Conservation (phyloP, 192 early-diverging fungal species). For the Coemansia sp. region DNA sequence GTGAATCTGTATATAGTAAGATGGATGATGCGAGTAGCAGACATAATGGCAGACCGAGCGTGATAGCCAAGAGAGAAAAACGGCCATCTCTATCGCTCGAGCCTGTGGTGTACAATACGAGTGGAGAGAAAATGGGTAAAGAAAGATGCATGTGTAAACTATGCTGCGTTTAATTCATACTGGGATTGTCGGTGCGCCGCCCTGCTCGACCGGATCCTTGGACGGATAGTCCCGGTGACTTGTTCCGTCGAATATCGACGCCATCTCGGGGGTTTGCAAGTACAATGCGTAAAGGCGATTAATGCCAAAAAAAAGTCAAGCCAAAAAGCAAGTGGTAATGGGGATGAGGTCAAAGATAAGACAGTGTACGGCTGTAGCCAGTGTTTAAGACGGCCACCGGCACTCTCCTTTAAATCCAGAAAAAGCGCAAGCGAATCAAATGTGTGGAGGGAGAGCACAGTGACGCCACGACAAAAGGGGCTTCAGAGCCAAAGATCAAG, state of each 20-base stretch:
- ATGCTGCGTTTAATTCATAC: constrained; percentile 1
- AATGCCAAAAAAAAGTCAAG: neutral
- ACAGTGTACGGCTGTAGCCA: neutral
- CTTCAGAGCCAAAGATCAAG: constrained; percentile 11
- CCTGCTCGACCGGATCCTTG: constrained; percentile 45
- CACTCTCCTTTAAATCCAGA: neutral
- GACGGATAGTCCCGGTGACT: constrained; percentile 46
- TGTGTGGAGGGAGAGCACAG: constrained; percentile 16
- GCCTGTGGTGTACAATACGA: neutral
- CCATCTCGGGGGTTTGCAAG: neutral
- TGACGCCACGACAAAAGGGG: constrained; percentile 11
- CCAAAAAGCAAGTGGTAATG: neutral
- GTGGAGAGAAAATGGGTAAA: neutral
- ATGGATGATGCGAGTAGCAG: constrained; percentile 3
- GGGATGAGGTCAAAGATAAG: neutral
- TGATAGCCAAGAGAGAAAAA: neutral
- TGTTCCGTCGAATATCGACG: constrained; percentile 21
- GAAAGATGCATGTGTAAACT: neutral
- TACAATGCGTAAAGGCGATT: neutral
- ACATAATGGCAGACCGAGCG: constrained; percentile 1
- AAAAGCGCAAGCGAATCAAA: neutral
- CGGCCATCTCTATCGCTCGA: constrained; percentile 1
- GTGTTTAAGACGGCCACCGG: neutral
- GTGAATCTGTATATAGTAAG: constrained; percentile 1
- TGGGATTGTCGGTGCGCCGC: constrained; percentile 25